phyloP scores from a whole-genome alignment of 345 rosid genomes.

The Boechera divaricarpa region DNA sequence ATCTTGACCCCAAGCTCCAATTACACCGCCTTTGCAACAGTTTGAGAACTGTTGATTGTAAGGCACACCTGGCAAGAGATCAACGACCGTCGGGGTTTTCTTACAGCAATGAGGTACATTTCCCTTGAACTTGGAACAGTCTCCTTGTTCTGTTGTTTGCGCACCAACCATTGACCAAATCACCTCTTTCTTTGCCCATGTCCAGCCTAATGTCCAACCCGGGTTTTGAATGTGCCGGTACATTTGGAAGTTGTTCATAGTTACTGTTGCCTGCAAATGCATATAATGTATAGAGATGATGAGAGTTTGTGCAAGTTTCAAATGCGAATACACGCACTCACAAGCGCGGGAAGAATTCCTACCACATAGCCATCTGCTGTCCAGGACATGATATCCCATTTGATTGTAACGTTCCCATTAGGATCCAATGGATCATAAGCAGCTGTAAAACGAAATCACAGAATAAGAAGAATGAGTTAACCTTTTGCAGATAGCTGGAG shows the following conservation, averaged over 20 bases:
- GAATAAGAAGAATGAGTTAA: conserved; percentile 11
- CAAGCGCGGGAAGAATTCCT: conserved; percentile 28
- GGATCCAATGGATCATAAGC: conserved; percentile 97
- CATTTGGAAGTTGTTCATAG: conserved; percentile 75
- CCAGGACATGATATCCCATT: conserved; percentile 94
- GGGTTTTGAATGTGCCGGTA: conserved; percentile 80
- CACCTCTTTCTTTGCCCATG: conserved; percentile 92
- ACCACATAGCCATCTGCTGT: conserved; percentile 88
- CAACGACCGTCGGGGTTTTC: conserved; percentile 72
- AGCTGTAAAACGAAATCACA: conserved; percentile 51
- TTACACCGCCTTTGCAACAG: conserved; percentile 92
- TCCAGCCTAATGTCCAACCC: conserved; percentile 89
- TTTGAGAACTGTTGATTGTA: conserved; percentile 77
- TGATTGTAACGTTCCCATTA: conserved; percentile 76
- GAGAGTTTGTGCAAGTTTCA: conserved; percentile 18
- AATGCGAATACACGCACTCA: not conserved
- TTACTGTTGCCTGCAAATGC: conserved; percentile 66
- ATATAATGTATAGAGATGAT: conserved; percentile 20
- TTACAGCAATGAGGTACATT: conserved; percentile 86
- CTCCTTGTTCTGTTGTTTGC: conserved; percentile 92
- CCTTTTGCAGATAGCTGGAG: not conserved
- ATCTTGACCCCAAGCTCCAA: conserved; percentile 83
- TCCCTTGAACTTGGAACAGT: conserved; percentile 91
- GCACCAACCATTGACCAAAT: conserved; percentile 84
- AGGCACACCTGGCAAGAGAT: conserved; percentile 80